Evolutionary conservation across 1,284 basidiomycete species (phyloP), one percentile per base, ranked within the genome.

Genomic region (Apiotrichum montevideense): DNA sequence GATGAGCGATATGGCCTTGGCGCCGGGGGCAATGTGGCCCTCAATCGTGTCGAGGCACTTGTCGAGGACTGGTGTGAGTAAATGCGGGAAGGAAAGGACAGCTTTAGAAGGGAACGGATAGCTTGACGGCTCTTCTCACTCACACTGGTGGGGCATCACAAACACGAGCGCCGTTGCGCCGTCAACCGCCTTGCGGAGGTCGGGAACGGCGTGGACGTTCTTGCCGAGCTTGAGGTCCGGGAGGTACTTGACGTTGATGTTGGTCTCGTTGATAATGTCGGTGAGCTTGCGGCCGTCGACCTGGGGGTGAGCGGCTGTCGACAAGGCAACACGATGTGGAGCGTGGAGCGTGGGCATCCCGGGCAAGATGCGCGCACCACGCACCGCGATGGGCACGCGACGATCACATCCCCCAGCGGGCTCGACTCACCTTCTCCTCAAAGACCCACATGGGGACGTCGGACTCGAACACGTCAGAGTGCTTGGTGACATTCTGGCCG

Each of bases 91-190:
- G 29, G 29, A 29, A 29, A 29, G 29, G 29, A 29, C 29, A 29
- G 29, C 29, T 29, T 21, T 21, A 21, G 21, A 21, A 21, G 21
- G 21, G 21, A 21, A 21, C 21, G 21, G 21, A 21, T 21, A 21
- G 21, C 21, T 29, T 29, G 29, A 29, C 29, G 29, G 29, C 29
- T 29, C 29, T 29, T 29, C 29, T 29, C 32, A 66, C 80, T 65
- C 35, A 78, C 77, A 77, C 64, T 81, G 79, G 66, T 83, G 82
- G 42, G 82, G 82, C 56, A 81, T 71, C 40, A 84, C 82, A 59
- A 84, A 82, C 47, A 83, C 77, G 39, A 84, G 65, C 3, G 80
- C 77, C 3, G 81, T 82, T 3, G 81, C 82, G 32, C 69, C 81
- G 53, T 80, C 70, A 52, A 80, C 75, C 1, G 81, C 77, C 56